These are phyloP conservation scores for Boletus patriciae DNA, from an alignment of 768 basidiomycete genomes.

Conservation along the genomic window DNA sequence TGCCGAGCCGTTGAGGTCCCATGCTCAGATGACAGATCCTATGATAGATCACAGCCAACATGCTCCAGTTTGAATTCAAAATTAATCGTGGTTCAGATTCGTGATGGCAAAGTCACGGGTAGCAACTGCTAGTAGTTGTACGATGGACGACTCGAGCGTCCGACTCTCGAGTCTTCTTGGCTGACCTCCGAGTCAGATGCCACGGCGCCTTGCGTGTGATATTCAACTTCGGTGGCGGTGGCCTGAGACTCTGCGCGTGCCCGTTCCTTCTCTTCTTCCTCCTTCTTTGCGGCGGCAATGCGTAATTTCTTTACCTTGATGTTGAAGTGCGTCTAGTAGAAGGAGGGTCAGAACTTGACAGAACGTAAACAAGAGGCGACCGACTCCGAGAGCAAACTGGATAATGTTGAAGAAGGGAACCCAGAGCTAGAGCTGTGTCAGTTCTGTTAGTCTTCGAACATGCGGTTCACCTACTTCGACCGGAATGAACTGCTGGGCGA, in stretches of 20 bases:
- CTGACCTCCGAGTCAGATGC: too few species aligned
- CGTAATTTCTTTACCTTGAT: conserved; percentile 65
- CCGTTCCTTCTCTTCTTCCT: conserved; percentile 40
- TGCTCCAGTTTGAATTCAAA: too few species aligned
- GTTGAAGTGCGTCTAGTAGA: conserved; percentile 66
- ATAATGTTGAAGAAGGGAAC: conserved; percentile 83
- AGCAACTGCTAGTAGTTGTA: too few species aligned
- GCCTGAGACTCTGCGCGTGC: conserved; percentile 20
- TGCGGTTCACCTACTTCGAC: conserved; percentile 53
- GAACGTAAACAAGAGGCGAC: conserved; percentile 24
- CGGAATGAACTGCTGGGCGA: conserved; percentile 80
- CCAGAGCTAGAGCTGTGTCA: conserved; percentile 59
- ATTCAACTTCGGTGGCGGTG: conserved; percentile 17
- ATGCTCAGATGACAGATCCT: too few species aligned
- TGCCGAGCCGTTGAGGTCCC: too few species aligned
- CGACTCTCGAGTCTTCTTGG: too few species aligned
- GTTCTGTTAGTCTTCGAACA: not conserved
- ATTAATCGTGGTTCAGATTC: too few species aligned
- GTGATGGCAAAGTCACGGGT: too few species aligned
- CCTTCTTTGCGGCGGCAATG: conserved; percentile 54
- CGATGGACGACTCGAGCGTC: too few species aligned
- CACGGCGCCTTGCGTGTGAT: too few species aligned
- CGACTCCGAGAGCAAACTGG: conserved; percentile 73
- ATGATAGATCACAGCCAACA: too few species aligned
- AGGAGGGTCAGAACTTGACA: not conserved